A percentile compares a stretch with the other conserved stretches of the same genome.
Conservation (phyloP, 2,329 filamentous ascomycete species). For the Sporothrix mexicana region DNA sequence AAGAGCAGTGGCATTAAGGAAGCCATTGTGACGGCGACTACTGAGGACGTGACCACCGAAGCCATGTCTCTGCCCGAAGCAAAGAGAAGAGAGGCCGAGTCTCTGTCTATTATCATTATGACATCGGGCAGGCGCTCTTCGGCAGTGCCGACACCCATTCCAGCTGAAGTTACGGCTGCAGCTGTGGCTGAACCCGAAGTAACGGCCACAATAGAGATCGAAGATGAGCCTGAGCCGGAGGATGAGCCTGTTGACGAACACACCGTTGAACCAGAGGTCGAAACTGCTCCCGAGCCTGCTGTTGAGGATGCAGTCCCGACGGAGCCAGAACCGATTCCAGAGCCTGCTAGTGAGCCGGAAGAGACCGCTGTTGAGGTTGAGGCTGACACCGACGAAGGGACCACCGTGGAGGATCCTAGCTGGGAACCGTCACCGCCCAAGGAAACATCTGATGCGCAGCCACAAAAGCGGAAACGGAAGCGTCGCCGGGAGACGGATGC, state of each 20-base stretch:
- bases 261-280: not conserved
- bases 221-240: not conserved
- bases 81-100: slow-evolving; percentile 1
- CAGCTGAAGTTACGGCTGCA: not conserved
- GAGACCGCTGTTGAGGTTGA: not conserved
- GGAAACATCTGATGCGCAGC: not conserved
- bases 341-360: not conserved
- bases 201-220: not conserved
- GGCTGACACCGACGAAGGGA: not conserved
- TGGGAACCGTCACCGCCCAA: not conserved
- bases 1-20: not conserved
- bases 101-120: slow-evolving; percentile 5
- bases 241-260: not conserved
- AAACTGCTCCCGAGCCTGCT: not conserved
- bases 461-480: not conserved
- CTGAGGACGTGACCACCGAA: not conserved
- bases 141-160: not conserved
- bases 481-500: not conserved
- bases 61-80: not conserved
- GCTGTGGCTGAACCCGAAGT: not conserved
- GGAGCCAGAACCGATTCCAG: no score
- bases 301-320: not conserved
- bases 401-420: not conserved
- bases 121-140: not conserved
- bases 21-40: not conserved